Percentiles rank a stretch among this genome's conserved stretches.
phyloP scores from a whole-genome alignment of 2,329 filamentous ascomycete species.

The Neodidymelliopsis sp. region DNA sequence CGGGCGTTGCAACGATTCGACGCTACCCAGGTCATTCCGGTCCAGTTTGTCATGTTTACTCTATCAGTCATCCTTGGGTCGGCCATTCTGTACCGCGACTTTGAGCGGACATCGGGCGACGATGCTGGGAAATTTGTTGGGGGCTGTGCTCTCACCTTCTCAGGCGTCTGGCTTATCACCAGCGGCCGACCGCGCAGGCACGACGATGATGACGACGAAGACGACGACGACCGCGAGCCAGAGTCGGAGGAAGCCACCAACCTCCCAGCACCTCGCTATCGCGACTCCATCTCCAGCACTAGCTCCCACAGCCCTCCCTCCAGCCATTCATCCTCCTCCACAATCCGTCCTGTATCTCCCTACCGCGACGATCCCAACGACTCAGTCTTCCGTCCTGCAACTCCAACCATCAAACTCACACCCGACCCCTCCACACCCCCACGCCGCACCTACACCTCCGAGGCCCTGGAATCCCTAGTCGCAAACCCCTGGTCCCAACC shows the following conservation, averaged over 20 bases:
- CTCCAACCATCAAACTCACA: constrained; percentile 35
- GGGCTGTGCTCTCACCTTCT: constrained; percentile 90
- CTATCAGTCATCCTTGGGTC: constrained; percentile 94
- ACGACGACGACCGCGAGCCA: constrained; percentile 59
- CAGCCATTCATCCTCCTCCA: constrained; percentile 32
- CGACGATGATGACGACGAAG: constrained; percentile 56
- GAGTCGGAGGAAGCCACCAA: constrained; percentile 54
- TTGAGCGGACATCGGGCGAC: constrained; percentile 78
- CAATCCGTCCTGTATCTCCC: constrained; percentile 31
- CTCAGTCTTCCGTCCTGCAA: constrained; percentile 24
- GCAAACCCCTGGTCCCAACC: constrained; percentile 41
- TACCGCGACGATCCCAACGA: constrained; percentile 23
- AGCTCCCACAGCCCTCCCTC: background rate
- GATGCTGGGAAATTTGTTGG: constrained; percentile 86
- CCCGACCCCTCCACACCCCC: constrained; percentile 21
- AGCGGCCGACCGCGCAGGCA: constrained; percentile 67
- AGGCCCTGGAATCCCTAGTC: constrained; percentile 30
- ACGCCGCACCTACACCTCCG: constrained; percentile 15
- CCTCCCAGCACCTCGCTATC: constrained; percentile 50
- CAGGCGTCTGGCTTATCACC: constrained; percentile 97
- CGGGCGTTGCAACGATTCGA: constrained; percentile 89
- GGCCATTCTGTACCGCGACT: constrained; percentile 92
- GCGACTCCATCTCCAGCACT: constrained; percentile 36
- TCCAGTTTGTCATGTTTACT: constrained; percentile 97
- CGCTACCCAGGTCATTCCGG: constrained; percentile 96